These are phyloP conservation scores for Hortiboletus rubellus DNA, from an alignment of 1,284 basidiomycete genomes.

Conservation along the genomic window DNA sequence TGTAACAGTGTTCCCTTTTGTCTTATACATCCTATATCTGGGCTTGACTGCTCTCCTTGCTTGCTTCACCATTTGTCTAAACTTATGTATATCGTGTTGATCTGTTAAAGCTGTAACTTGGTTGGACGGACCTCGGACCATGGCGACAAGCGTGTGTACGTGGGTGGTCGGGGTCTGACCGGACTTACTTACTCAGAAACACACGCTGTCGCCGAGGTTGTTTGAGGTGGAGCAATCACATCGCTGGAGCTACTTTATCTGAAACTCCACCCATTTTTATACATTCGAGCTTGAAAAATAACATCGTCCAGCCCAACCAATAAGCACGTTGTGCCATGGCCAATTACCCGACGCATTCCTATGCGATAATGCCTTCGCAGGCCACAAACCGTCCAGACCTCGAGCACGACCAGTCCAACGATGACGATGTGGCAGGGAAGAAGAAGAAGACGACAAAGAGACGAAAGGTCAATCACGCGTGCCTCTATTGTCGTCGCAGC, in stretches of 20 bases:
- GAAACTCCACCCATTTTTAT: conserved; percentile 30
- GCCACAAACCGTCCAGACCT: conserved; percentile 16
- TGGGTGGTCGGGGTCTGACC: conserved; percentile 32
- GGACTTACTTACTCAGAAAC: not conserved
- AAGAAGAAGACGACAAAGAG: conserved; percentile 67
- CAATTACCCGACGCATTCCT: conserved; percentile 33
- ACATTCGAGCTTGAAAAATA: conserved; percentile 13
- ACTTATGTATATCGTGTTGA: conserved; percentile 2
- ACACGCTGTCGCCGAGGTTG: conserved; percentile 28
- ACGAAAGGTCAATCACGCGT: conserved; percentile 86
- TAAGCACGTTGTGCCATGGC: conserved; percentile 21
- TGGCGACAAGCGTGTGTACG: not conserved
- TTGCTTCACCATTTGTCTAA: not conserved
- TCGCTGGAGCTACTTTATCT: conserved; percentile 18
- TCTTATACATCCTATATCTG: not conserved
- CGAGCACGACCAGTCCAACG: conserved; percentile 29
- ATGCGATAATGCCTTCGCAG: conserved; percentile 27
- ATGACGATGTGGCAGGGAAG: conserved; percentile 38
- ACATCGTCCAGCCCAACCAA: conserved; percentile 9
- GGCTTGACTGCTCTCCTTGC: not conserved
- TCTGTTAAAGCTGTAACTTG: not conserved
- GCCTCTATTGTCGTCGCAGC: conserved; percentile 90
- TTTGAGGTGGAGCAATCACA: conserved; percentile 28
- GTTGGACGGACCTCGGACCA: not conserved
- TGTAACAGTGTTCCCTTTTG: not conserved